A percentile compares a stretch with the other conserved stretches of the same genome.
phyloP scores from a whole-genome alignment of 495 filamentous ascomycete genomes.

The Aspergillus hancockii region DNA sequence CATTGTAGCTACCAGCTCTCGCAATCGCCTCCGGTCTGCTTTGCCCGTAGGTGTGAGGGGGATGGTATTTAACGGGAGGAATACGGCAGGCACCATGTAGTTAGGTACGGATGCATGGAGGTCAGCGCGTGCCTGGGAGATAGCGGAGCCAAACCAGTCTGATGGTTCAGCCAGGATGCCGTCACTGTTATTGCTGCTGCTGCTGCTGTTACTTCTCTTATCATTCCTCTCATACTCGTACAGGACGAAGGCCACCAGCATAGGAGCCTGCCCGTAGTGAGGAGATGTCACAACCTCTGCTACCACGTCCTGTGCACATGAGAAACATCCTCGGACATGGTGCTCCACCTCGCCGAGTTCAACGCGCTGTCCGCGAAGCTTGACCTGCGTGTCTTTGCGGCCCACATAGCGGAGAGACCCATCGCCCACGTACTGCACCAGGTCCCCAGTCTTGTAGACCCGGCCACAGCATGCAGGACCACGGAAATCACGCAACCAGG shows the following conservation, averaged over 20 bases:
- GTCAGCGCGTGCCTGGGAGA: neutral
- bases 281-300: constrained; percentile 44
- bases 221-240: neutral
- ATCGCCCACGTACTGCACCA: constrained; percentile 69
- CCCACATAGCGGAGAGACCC: constrained; percentile 69
- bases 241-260: neutral
- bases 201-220: neutral
- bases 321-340: constrained; percentile 34
- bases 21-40: constrained; percentile 33
- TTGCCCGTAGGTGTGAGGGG: constrained; percentile 47
- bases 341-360: constrained; percentile 41
- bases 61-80: constrained; percentile 36
- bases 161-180: constrained; percentile 11
- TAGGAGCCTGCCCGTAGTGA: neutral
- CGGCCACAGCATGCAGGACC: neutral
- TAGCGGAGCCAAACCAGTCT: neutral
- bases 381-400: constrained; percentile 63
- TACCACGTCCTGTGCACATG: constrained; percentile 18
- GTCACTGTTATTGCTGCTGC: too few relatives aligned
- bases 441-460: constrained; percentile 71
- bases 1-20: constrained; percentile 16
- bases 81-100: constrained; percentile 51
- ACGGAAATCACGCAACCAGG: constrained; percentile 32
- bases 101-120: constrained; percentile 20
- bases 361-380: constrained; percentile 40